Evolutionary conservation across 2,329 filamentous ascomycete genomes (phyloP), one percentile per base, ranked within the genome.

Genomic region (Hymenoscyphus linearis): DNA sequence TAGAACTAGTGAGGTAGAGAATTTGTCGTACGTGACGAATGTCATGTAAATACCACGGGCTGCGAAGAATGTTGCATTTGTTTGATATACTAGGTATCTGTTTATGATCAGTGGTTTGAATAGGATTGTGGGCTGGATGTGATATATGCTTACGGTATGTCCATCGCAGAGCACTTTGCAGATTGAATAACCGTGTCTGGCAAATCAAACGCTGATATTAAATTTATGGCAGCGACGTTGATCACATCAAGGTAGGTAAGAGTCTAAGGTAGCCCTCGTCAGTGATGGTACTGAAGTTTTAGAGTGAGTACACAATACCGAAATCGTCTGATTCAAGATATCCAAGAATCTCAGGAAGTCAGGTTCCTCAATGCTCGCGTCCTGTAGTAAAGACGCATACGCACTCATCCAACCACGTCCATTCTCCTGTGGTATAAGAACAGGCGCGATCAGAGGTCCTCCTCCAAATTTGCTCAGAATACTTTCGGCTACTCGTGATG

Each of bases 371-470:
- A 57, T 31, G 10, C 55, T 37, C 14, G 31, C 34, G 9, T 37
- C 26, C 26, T 57, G 55, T 26, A 57, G 40, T n/a, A 37, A 57
- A 34, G 55, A 40, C 3, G 55, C 26, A 34, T 57, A 57, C 16
- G 26, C 13, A 34, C 36, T 47, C n/a, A 31, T 50, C 55, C 55
- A 57, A 27, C 55, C 55, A 22, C 36, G 50, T 35, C n/a, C 26
- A 50, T 50, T 26, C 10, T 22, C n/a, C 31, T 57, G 55, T 26
- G 55, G 55, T 18, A 57, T 57, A 22, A 57, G 26, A 50, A 57
- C 26, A 13, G 55, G 55, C 13, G n/a, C 50, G 31, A 14, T 25
- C 12, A 57, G 26, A 27, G 18, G 25, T 16, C 55, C 25, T 34
- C 54, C 13, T 14, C 16, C 27, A 16, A 25, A 53, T 3, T 34